Conservation (phyloP, 768 basidiomycete species). For the Suillus tomentosus region DNA sequence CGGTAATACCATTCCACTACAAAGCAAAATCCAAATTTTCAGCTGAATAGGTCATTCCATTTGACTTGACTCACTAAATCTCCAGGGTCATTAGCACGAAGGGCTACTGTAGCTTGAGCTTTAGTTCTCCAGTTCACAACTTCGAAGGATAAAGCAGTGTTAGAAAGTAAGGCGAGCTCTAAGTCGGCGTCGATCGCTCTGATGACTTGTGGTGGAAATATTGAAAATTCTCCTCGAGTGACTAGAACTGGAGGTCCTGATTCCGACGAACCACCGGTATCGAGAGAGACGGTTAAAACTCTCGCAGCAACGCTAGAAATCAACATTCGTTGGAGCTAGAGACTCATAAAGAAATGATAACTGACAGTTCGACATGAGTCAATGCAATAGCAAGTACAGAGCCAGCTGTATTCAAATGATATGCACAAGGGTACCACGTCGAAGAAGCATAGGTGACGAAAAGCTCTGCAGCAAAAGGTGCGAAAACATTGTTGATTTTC, state of each 20-base stretch:
- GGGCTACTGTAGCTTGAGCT: conserved; percentile 24
- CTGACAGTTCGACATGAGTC: conserved; percentile 17
- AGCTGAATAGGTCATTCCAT: conserved; percentile 4
- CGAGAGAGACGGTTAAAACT: conserved; percentile 10
- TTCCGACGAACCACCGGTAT: background rate
- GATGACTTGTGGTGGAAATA: conserved; percentile 25
- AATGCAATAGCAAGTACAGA: conserved; percentile 23
- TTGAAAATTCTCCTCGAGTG: conserved; percentile 20
- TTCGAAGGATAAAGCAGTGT: conserved; percentile 33
- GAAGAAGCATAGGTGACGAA: conserved; percentile 5
- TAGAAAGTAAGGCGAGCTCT: conserved; percentile 34
- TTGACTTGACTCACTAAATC: conserved; percentile 31
- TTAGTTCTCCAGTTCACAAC: conserved; percentile 41
- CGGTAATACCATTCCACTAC: conserved; percentile 47
- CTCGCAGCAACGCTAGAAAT: conserved; percentile 5
- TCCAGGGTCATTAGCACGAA: conserved; percentile 29
- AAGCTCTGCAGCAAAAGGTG: conserved; percentile 1
- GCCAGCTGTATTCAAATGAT: background rate
- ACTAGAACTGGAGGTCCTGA: background rate
- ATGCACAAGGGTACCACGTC: conserved; percentile 7
- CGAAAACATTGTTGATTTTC: conserved; percentile 12
- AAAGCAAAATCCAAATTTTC: background rate
- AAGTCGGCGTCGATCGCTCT: conserved; percentile 37
- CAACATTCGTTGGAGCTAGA: background rate
- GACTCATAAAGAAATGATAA: background rate